These are phyloP conservation scores for Sphagnurus paluster DNA, from an alignment of 1,284 basidiomycete species.

Conservation along the genomic window DNA sequence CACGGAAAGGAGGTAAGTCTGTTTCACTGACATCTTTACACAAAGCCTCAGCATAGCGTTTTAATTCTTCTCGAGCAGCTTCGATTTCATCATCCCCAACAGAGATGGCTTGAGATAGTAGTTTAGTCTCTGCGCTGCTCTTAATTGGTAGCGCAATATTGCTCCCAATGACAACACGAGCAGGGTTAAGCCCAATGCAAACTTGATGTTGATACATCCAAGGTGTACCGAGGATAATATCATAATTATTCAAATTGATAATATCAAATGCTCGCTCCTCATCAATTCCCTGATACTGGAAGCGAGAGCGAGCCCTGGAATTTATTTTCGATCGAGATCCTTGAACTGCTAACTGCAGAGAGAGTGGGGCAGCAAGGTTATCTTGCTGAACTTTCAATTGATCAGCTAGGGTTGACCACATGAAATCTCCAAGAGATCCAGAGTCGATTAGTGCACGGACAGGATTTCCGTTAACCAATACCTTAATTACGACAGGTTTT, in stretches of 20 bases:
- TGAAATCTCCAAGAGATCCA: conserved; percentile 36
- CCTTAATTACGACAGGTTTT: conserved; percentile 29
- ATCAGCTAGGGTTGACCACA: conserved; percentile 36
- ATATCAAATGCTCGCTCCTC: conserved; percentile 30
- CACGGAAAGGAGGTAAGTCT: conserved; percentile 27
- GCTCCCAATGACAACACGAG: conserved; percentile 24
- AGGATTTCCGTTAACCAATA: conserved; percentile 31
- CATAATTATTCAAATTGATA: conserved; percentile 30
- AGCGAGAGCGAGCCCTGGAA: conserved; percentile 13
- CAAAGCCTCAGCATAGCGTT: conserved; percentile 21
- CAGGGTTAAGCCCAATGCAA: conserved; percentile 20
- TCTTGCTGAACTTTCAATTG: conserved; percentile 26
- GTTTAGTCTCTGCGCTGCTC: conserved; percentile 17
- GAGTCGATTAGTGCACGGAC: conserved; percentile 22
- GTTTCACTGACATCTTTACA: conserved; percentile 26
- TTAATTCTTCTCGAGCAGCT: conserved; percentile 17
- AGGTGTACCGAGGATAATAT: conserved; percentile 33
- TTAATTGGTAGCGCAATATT: conserved; percentile 17
- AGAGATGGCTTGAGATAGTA: conserved; percentile 19
- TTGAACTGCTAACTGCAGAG: conserved; percentile 32
- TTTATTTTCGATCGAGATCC: conserved; percentile 32
- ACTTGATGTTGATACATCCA: conserved; percentile 32
- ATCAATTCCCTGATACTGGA: conserved; percentile 32
- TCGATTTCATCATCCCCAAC: conserved; percentile 21
- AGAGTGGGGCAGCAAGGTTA: conserved; percentile 24